phyloP scores from a whole-genome alignment of 768 basidiomycete genomes.

The Harrya chromipes region DNA sequence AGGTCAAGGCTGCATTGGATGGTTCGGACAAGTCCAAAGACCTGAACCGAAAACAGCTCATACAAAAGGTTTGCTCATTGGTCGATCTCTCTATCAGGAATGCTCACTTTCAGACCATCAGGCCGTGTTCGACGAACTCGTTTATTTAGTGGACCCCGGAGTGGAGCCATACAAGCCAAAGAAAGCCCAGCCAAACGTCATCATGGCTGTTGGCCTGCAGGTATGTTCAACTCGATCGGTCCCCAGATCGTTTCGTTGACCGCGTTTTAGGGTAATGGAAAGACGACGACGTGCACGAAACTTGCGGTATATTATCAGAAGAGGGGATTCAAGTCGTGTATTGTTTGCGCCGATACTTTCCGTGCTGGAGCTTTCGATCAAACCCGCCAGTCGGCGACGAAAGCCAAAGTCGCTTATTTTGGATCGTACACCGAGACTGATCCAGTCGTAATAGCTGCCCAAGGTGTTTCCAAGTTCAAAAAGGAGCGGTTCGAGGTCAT shows the following conservation, averaged over 20 bases:
- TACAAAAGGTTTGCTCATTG: conserved; percentile 71
- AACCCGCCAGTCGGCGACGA: conserved; percentile 96
- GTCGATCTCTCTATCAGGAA: background rate
- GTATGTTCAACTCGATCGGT: conserved; percentile 38
- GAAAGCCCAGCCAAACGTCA: conserved; percentile 89
- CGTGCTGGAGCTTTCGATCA: conserved; percentile 99
- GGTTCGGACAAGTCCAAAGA: conserved; percentile 73
- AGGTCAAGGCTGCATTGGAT: conserved; percentile 82
- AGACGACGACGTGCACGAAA: conserved; percentile 99
- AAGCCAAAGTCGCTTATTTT: conserved; percentile 98
- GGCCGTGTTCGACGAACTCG: conserved; percentile 97
- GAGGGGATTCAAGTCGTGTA: conserved; percentile 93
- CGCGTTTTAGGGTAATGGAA: conserved; percentile 79
- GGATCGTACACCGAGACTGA: conserved; percentile 99
- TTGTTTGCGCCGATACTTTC: conserved; percentile 99
- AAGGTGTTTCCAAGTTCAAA: conserved; percentile 96
- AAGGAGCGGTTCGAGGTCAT: conserved; percentile 98
- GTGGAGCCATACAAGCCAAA: conserved; percentile 95
- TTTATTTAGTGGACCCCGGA: conserved; percentile 91
- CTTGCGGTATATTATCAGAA: conserved; percentile 97
- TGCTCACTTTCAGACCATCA: conserved; percentile 32
- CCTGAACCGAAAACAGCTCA: conserved; percentile 75
- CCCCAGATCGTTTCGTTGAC: conserved; percentile 1
- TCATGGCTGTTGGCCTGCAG: conserved; percentile 98
- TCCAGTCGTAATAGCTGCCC: conserved; percentile 89